These are phyloP conservation scores for Cryphonectria carpinicola DNA, from an alignment of 2,329 filamentous ascomycete genomes.

Conservation along the genomic window DNA sequence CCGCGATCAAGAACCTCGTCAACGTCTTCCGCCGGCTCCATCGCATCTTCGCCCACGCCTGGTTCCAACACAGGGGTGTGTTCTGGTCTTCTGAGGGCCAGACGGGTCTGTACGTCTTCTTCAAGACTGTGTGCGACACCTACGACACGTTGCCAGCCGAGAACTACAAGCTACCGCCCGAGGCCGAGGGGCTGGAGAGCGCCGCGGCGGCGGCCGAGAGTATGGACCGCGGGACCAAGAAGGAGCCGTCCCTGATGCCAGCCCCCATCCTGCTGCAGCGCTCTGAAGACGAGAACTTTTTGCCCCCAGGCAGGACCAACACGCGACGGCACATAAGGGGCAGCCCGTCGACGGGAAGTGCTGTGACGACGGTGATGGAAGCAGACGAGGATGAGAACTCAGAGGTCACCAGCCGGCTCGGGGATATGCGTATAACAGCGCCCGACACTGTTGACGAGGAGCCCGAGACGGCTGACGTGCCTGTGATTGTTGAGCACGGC, in stretches of 20 bases:
- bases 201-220: conserved; percentile 23
- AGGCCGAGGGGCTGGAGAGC: conserved; percentile 81
- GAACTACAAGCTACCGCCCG: conserved; percentile 92
- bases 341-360: conserved; percentile 77
- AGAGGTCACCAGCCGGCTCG: conserved; percentile 51
- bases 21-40: conserved; percentile 96
- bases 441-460: conserved; percentile 59
- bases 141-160: conserved; percentile 89
- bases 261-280: conserved; percentile 28
- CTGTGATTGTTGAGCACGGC: conserved; percentile 47
- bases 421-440: conserved; percentile 50
- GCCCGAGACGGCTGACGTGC: conserved; percentile 39
- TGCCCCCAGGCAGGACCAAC: conserved; percentile 66
- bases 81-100: conserved; percentile 93
- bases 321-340: conserved; percentile 81
- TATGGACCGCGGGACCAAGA: conserved; percentile 25
- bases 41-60: conserved; percentile 96
- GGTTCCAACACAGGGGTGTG: conserved; percentile 94
- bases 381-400: conserved; percentile 74
- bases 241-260: conserved; percentile 36
- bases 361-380: conserved; percentile 81
- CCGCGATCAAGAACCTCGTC: conserved; percentile 80
- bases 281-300: conserved; percentile 52
- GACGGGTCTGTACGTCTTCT: conserved; percentile 93
- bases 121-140: conserved; percentile 94